phyloP scores from a whole-genome alignment of 352 stramenopile species.

The Pythium apleroticum region DNA sequence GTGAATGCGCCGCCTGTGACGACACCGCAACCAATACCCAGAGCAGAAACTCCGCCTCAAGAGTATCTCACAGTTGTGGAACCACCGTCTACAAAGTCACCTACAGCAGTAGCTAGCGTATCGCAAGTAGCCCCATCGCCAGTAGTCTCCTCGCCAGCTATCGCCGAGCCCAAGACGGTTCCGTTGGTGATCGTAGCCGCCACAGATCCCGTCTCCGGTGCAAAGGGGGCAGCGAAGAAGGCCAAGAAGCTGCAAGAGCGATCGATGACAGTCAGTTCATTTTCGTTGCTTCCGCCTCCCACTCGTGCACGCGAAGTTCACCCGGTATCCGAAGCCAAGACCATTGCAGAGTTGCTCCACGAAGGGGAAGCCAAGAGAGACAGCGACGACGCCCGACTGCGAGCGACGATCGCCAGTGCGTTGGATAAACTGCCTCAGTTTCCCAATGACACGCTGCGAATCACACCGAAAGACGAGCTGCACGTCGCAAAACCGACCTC shows the following conservation, averaged over 20 bases:
- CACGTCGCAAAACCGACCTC: neutral
- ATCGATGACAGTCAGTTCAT: conserved; percentile 2
- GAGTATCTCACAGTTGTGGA: neutral
- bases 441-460: neutral
- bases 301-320: neutral
- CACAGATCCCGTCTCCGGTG: neutral
- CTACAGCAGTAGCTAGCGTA: neutral
- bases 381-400: neutral
- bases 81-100: neutral
- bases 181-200: too few species aligned
- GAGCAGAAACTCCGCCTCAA: neutral
- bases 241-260: conserved; percentile 11
- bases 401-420: conserved; percentile 11
- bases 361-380: neutral
- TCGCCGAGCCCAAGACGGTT: conserved; percentile 3
- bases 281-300: neutral
- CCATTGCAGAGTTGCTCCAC: neutral
- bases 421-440: conserved; percentile 21
- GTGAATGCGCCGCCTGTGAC: neutral
- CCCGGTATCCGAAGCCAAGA: conserved; percentile 2
- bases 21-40: neutral
- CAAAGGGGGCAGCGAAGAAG: conserved; percentile 5
- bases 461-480: neutral
- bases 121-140: neutral
- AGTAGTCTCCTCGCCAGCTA: neutral